These are phyloP conservation scores for Phytomonas francai DNA, from an alignment of 208 protist genomes.

Conservation along the genomic window DNA sequence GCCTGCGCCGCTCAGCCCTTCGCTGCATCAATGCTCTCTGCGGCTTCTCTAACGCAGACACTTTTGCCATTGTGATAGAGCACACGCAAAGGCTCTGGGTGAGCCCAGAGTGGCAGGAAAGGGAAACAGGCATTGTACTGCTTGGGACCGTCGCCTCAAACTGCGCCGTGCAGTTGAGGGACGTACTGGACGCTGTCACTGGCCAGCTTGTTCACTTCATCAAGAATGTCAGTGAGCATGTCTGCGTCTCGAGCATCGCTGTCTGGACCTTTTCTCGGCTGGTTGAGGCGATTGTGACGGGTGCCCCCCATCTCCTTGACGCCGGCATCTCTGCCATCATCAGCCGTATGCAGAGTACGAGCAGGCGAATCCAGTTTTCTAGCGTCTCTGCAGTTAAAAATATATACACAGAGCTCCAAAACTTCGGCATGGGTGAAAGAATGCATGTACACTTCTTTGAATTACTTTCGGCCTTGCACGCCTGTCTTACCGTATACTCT, in stretches of 20 bases:
- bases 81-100: conserved; percentile 50
- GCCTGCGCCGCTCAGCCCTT: conserved; percentile 59
- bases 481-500: conserved; percentile 67
- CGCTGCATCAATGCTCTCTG: conserved; percentile 69
- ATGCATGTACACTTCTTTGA: conserved; percentile 15
- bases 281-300: conserved; percentile 33
- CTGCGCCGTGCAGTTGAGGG: conserved; percentile 44
- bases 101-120: conserved; percentile 36
- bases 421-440: conserved; percentile 16
- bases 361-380: conserved; percentile 71
- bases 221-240: conserved; percentile 38
- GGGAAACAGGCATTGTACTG: conserved; percentile 71
- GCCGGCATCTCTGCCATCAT: conserved; percentile 12
- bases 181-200: conserved; percentile 24
- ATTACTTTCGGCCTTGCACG: conserved; percentile 29
- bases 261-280: conserved; percentile 73
- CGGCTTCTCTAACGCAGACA: conserved; percentile 30
- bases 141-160: conserved; percentile 65
- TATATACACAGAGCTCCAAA: conserved; percentile 28
- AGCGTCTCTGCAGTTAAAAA: conserved; percentile 55
- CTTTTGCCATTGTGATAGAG: conserved; percentile 36
- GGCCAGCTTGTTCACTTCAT: conserved; percentile 41
- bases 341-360: conserved; percentile 53
- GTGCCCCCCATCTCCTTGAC: conserved; percentile 9
- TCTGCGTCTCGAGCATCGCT: conserved; percentile 83